Conservation (phyloP, 1,284 basidiomycete genomes). For the Takashimella tepidaria region DNA sequence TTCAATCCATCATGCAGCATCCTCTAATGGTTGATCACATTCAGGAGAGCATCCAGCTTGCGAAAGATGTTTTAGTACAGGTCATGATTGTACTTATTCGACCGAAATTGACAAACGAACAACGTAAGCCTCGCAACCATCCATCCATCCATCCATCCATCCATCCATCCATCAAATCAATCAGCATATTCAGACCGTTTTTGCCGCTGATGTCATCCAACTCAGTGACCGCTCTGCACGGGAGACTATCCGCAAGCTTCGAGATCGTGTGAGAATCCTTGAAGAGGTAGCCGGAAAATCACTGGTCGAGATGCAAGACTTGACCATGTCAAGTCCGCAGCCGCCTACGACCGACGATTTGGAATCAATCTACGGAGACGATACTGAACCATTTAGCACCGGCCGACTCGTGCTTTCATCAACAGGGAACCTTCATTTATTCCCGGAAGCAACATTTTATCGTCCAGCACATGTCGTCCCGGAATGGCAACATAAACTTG, state of each 20-base stretch:
- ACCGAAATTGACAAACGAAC: slow-evolving; percentile 3
- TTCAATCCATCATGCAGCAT: no score
- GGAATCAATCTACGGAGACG: not conserved
- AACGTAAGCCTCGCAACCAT: not conserved
- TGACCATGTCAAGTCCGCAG: slow-evolving; percentile 1
- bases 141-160: not conserved
- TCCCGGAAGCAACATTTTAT: slow-evolving; percentile 24
- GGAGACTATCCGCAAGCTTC: not conserved
- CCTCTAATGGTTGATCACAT: no score
- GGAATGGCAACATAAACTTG: slow-evolving; percentile 18
- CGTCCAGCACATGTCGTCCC: slow-evolving; percentile 17
- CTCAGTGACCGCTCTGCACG: not conserved
- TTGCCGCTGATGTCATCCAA: slow-evolving; percentile 1
- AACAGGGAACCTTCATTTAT: slow-evolving; percentile 21
- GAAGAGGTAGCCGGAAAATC: not conserved
- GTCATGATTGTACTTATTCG: slow-evolving; percentile 1
- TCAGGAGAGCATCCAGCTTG: slow-evolving; percentile 4
- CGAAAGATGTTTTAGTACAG: slow-evolving; percentile 1
- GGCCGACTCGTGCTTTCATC: slow-evolving; percentile 17
- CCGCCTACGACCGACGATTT: not conserved
- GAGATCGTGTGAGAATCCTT: not conserved
- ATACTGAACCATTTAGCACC: slow-evolving; percentile 16
- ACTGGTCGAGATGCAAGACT: not conserved
- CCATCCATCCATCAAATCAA: not conserved
- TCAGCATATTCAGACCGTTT: slow-evolving; percentile 1